A percentile compares a stretch with the other conserved stretches of the same genome.
Evolutionary conservation across 78 protist genomes (phyloP).

Genomic region (Tieghemostelium lacteum): DNA sequence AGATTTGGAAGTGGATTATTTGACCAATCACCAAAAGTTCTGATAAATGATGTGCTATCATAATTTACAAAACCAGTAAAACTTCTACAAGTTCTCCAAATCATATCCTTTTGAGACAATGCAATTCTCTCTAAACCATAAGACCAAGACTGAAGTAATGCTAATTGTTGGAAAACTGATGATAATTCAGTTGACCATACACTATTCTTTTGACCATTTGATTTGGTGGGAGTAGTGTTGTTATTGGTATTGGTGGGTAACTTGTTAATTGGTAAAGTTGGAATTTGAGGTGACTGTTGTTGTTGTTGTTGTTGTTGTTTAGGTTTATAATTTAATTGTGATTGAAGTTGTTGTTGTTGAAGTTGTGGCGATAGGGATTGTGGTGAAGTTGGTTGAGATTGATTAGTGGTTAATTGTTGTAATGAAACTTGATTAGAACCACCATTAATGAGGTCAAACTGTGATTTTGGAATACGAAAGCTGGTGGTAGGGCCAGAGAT

Average conservation of each 20-base stretch:
- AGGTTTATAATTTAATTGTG: background rate
- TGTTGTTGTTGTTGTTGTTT: background rate
- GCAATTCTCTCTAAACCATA: constrained; percentile 10
- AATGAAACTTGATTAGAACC: background rate
- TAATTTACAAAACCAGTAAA: constrained; percentile 38
- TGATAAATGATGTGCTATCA: constrained; percentile 46
- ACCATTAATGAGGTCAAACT: constrained; percentile 2
- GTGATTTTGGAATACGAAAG: constrained; percentile 52
- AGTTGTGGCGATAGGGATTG: background rate
- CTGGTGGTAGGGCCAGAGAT: constrained; percentile 48
- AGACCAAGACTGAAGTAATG: constrained; percentile 57
- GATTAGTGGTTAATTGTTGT: background rate
- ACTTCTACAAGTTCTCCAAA: constrained; percentile 64
- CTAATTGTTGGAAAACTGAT: constrained; percentile 50
- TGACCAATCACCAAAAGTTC: constrained; percentile 44
- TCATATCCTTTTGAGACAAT: background rate
- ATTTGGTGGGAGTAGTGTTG: too few relatives aligned
- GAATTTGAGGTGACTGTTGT: background rate
- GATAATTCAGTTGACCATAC: constrained; percentile 66
- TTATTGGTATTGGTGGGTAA: background rate
- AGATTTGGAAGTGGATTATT: constrained; percentile 66
- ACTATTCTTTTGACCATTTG: background rate
- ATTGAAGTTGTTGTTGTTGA: background rate
- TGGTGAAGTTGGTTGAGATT: background rate
- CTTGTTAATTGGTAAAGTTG: background rate